phyloP scores from a whole-genome alignment of 768 basidiomycete species.

The Rhodotorula sphaerocarpa region DNA sequence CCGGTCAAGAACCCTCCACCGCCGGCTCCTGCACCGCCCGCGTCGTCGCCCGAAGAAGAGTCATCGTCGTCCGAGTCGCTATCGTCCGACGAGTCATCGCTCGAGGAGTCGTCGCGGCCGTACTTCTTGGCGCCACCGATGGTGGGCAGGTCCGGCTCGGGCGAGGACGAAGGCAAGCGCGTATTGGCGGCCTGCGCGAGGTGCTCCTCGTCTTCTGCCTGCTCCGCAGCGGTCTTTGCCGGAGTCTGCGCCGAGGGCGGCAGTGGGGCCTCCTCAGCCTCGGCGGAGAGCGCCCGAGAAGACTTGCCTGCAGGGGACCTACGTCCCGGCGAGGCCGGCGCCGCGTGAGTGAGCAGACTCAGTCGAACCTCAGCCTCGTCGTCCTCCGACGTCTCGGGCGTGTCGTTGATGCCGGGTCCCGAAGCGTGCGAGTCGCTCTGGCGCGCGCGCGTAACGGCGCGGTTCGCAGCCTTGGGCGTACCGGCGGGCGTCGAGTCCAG shows the following conservation, averaged over 20 bases:
- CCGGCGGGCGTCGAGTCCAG: slow-evolving; percentile 2
- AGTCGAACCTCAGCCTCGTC: neutral
- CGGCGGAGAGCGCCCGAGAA: neutral
- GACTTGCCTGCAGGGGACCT: neutral
- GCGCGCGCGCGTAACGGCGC: neutral
- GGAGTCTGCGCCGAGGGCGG: slow-evolving; percentile 8
- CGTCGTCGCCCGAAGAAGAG: slow-evolving; percentile 5
- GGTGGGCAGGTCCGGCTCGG: slow-evolving; percentile 19
- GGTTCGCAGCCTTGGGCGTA: neutral
- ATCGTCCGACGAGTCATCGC: slow-evolving; percentile 5
- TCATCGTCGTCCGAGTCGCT: slow-evolving; percentile 12
- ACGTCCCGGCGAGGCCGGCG: neutral
- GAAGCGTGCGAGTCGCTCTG: neutral
- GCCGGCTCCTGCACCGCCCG: neutral
- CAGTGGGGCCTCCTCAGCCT: neutral
- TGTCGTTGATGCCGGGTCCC: neutral
- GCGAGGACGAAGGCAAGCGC: slow-evolving; percentile 16
- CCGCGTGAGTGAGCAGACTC: neutral
- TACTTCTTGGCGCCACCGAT: slow-evolving; percentile 10
- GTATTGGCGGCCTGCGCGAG: slow-evolving; percentile 5
- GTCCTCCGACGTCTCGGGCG: neutral
- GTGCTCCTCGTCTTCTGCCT: neutral
- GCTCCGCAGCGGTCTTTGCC: neutral
- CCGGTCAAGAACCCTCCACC: neutral
- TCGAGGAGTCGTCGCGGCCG: neutral